Conservation (phyloP, 371 early-diverging fungal genomes). For the Actinomortierella ambigua region DNA sequence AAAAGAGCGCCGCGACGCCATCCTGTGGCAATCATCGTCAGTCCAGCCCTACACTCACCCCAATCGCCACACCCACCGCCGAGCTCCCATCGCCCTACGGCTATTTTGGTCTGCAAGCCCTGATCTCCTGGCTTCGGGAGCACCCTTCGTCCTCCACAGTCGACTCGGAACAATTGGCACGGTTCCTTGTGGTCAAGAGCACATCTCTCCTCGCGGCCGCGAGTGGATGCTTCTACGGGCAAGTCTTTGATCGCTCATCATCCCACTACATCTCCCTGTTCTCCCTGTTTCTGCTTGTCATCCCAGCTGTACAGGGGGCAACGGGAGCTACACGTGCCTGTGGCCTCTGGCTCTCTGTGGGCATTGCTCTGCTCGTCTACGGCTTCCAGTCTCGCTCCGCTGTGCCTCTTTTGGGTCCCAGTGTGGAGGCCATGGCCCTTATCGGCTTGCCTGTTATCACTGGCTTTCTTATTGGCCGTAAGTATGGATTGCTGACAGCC, state of each 20-base stretch:
- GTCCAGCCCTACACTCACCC: neutral
- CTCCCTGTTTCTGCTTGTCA: constrained; percentile 27
- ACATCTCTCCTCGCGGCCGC: constrained; percentile 34
- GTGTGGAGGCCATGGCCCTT: constrained; percentile 28
- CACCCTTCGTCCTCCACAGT: constrained; percentile 38
- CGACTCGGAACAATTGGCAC: constrained; percentile 33
- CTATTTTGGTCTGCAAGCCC: constrained; percentile 21
- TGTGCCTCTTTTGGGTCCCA: constrained; percentile 31
- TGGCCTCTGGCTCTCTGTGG: constrained; percentile 20
- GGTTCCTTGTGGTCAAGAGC: constrained; percentile 39
- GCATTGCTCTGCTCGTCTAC: constrained; percentile 15
- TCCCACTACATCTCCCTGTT: constrained; percentile 14
- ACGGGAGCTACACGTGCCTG: constrained; percentile 37
- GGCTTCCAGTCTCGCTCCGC: constrained; percentile 23
- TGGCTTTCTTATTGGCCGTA: constrained; percentile 38
- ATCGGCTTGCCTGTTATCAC: constrained; percentile 31
- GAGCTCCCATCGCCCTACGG: constrained; percentile 7
- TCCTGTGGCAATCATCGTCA: neutral
- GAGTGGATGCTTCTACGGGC: constrained; percentile 34
- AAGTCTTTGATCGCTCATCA: constrained; percentile 27
- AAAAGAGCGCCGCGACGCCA: constrained; percentile 3
- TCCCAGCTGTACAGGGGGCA: constrained; percentile 34
- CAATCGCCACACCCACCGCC: neutral
- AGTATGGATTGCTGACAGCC: constrained; percentile 24
- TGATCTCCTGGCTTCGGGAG: constrained; percentile 37